Base-by-base conservation (phyloP, 129 eudicot genomes). In the Pittosporum tobira region DNA sequence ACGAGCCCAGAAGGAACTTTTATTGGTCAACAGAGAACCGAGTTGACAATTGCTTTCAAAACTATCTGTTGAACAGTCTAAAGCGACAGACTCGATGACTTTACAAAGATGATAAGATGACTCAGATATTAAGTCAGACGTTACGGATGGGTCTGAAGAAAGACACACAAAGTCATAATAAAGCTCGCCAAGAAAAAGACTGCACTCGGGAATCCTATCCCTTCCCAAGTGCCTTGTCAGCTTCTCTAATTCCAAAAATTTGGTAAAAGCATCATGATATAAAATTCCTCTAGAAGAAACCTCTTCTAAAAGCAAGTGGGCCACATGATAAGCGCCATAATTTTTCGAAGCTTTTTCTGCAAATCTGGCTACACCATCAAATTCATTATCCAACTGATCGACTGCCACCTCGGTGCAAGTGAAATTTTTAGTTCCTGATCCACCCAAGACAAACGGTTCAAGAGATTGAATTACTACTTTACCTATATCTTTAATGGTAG, bases 171-270 rank as follows among this genome's bases (percentile, higher is more conserved):
- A 65, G 57, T 87, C 99, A 67, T 81, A 80, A 74, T 77, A 81
- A 48, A 91, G 75, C 88, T 91, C 99, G 21, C 94, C 80, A 56
- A 91, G 83, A 77, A 91, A 91, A 65, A 91, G 81, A 67, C 87
- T 80, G 73, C 96, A 91, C 43, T 87, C 85, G n/a, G 94, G 78
- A 54, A 83, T 76, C 70, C 96, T 74, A 40, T 72, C 80, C 57
- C 62, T 67, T 44, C 85, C 87, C 73, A 83, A 77, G 56, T 64
- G 65, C 81, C 99, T 76, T 19, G 77, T 81, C 67, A 87, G 22
- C 66, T 74, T 81, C 73, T 91, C 99, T 58, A 91, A 66, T 71
- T 91, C 96, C 53, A 91, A 73, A 70, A 91, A 47, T 64, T 78
- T 83, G 9, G 64, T 59, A 67, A 64, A 72, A 1, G 74, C 55